These are phyloP conservation scores for Starmera dryadoides DNA, from an alignment of 805 yeast genomes.

Conservation along the genomic window DNA sequence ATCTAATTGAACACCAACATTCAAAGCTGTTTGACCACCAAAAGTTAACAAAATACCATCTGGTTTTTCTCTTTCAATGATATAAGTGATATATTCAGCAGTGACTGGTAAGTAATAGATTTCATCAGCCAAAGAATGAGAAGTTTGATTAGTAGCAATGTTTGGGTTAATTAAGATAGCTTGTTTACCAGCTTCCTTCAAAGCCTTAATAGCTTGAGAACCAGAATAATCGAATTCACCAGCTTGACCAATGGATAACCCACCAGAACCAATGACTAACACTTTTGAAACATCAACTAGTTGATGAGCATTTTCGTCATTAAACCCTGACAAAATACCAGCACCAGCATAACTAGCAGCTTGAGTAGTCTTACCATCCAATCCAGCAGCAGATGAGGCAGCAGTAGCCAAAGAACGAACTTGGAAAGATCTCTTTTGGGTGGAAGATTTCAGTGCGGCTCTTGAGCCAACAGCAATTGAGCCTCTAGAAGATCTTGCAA, in stretches of 20 bases:
- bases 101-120: slow-evolving; percentile 95
- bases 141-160: slow-evolving; percentile 95
- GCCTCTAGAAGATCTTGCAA: slow-evolving; percentile 1
- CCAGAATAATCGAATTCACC: slow-evolving; percentile 98
- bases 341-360: slow-evolving; percentile 51
- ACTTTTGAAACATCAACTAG: slow-evolving; percentile 84
- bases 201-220: slow-evolving; percentile 94
- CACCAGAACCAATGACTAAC: slow-evolving; percentile 94
- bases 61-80: slow-evolving; percentile 93
- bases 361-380: slow-evolving; percentile 3
- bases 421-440: neutral
- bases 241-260: slow-evolving; percentile 95
- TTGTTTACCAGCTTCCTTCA: slow-evolving; percentile 80
- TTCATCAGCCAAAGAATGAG: slow-evolving; percentile 92
- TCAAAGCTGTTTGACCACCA: slow-evolving; percentile 98
- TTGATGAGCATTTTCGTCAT: slow-evolving; percentile 52
- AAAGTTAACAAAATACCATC: slow-evolving; percentile 94
- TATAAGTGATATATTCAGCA: slow-evolving; percentile 90
- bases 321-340: slow-evolving; percentile 47
- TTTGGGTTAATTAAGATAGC: slow-evolving; percentile 90
- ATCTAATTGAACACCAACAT: slow-evolving; percentile 91
- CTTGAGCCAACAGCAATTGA: slow-evolving; percentile 9
- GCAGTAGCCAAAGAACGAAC: slow-evolving; percentile 12
- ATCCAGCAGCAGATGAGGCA: slow-evolving; percentile 8
- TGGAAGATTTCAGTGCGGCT: neutral